These are phyloP conservation scores for Moricandia moricandioides DNA, from an alignment of 345 rosid species.

Conservation along the genomic window DNA sequence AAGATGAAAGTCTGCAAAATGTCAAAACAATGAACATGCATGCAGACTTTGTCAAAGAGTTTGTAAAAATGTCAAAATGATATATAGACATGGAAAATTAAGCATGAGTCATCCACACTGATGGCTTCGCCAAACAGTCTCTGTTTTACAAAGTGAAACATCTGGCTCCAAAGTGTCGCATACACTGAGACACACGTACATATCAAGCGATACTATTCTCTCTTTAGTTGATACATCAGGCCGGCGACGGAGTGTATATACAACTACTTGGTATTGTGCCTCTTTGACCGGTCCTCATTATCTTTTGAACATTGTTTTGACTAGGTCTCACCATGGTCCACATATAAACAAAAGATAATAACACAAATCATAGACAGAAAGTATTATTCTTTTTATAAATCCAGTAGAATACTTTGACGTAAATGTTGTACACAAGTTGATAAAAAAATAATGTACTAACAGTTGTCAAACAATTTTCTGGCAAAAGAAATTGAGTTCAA, in stretches of 20 bases:
- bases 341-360: no score
- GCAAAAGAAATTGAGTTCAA: not conserved
- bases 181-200: not conserved
- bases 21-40: not conserved
- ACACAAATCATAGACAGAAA: no score
- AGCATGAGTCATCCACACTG: not conserved
- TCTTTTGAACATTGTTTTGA: not conserved
- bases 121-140: not conserved
- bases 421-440: not conserved
- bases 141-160: not conserved
- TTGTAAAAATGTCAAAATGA: not conserved
- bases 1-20: not conserved
- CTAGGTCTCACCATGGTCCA: no score
- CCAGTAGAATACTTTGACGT: not conserved
- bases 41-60: not conserved
- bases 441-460: no score
- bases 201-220: not conserved
- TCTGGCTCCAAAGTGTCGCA: not conserved
- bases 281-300: not conserved
- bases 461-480: not conserved
- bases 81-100: not conserved
- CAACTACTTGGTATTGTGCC: no score
- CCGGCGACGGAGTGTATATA: no score
- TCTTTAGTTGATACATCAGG: no score
- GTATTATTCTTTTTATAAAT: no score